phyloP scores from a whole-genome alignment of 352 stramenopile genomes.

The Globisporangium iwayamae region DNA sequence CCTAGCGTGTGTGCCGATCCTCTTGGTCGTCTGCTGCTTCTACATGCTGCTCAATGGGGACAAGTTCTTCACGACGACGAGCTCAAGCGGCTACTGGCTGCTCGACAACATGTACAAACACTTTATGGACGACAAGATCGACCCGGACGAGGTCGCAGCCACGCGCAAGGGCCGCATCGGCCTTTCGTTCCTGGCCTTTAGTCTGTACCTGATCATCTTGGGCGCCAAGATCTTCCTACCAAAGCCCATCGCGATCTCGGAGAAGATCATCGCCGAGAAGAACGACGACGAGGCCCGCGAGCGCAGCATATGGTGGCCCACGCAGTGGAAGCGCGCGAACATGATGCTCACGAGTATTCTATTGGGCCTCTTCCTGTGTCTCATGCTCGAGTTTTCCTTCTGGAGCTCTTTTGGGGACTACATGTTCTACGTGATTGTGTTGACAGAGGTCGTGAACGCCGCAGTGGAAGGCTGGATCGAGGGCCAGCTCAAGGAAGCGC shows the following conservation, averaged over 20 bases:
- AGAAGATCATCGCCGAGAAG: conserved; percentile 86
- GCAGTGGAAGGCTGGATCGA: conserved; percentile 89
- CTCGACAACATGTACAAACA: conserved; percentile 78
- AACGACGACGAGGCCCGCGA: conserved; percentile 60
- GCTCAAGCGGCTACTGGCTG: conserved; percentile 67
- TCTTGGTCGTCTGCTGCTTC: conserved; percentile 55
- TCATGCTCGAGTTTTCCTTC: conserved; percentile 96
- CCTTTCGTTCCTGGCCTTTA: conserved; percentile 91
- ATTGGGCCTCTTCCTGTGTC: conserved; percentile 90
- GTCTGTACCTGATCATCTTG: conserved; percentile 82
- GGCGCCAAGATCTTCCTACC: conserved; percentile 91
- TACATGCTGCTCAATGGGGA: conserved; percentile 69
- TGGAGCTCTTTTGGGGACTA: conserved; percentile 93
- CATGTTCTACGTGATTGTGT: conserved; percentile 96
- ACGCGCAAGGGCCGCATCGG: conserved; percentile 88
- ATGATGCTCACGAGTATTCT: conserved; percentile 93
- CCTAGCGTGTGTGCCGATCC: conserved; percentile 86
- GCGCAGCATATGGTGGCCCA: conserved; percentile 85
- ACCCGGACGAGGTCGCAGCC: conserved; percentile 60
- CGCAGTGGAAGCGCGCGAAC: conserved; percentile 94
- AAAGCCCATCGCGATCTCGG: conserved; percentile 86
- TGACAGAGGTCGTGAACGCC: conserved; percentile 88
- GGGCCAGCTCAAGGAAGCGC: conserved; percentile 86
- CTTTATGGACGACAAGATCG: conserved; percentile 84
- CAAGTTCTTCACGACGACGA: conserved; percentile 27